Evolutionary conservation across 2,329 filamentous ascomycete genomes (phyloP).

Genomic region (Fusarium sp.): DNA sequence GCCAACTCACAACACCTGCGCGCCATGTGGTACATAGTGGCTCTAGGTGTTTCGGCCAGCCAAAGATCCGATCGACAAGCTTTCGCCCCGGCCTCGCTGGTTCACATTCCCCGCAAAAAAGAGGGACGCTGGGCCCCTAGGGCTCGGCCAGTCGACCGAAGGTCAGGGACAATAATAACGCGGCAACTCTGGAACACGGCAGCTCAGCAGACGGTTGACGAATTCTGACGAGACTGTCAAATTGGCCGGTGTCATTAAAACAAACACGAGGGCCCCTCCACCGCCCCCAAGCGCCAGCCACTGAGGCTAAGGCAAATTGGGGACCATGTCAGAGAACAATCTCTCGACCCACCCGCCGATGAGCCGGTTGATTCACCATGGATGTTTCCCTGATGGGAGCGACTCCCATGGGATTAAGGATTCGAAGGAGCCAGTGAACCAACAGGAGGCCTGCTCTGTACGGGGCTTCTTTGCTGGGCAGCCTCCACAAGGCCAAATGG

Average conservation of each 20-base stretch:
- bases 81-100: constrained; percentile 35
- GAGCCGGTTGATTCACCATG: constrained; percentile 42
- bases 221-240: constrained; percentile 24
- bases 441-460: constrained; percentile 18
- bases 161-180: not conserved
- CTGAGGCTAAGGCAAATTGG: constrained; percentile 44
- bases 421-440: not conserved
- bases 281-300: constrained; percentile 36
- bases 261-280: constrained; percentile 35
- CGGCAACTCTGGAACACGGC: not conserved
- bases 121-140: constrained; percentile 5
- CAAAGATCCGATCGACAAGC: constrained; percentile 37
- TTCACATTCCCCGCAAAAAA: constrained; percentile 31
- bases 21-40: constrained; percentile 22
- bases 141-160: constrained; percentile 17
- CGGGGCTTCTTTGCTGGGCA: constrained; percentile 17
- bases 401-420: constrained; percentile 1
- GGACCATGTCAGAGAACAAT: constrained; percentile 52
- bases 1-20: constrained; percentile 8
- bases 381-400: constrained; percentile 14
- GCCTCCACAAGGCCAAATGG: constrained; percentile 1
- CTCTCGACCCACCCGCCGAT: constrained; percentile 47
- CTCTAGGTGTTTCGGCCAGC: constrained; percentile 33
- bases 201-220: constrained; percentile 18
- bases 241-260: constrained; percentile 28